phyloP scores from a whole-genome alignment of 768 basidiomycete genomes.

The Auriculariales sp. region DNA sequence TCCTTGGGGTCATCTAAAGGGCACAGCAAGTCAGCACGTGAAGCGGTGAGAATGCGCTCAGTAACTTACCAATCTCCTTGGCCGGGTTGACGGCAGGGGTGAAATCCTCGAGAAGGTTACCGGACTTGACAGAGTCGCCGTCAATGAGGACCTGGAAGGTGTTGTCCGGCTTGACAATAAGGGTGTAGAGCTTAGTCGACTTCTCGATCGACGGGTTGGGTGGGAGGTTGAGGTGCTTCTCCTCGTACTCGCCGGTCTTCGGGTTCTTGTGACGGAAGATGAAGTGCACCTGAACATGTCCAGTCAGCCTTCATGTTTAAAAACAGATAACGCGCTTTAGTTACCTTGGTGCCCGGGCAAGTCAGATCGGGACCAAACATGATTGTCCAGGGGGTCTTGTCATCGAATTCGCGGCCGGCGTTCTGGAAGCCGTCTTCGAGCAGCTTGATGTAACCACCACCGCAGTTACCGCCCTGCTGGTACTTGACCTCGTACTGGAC shows the following conservation, averaged over 20 bases:
- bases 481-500: conserved; percentile 99
- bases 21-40: conserved; percentile 1
- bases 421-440: conserved; percentile 90
- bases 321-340: conserved; percentile 5
- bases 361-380: conserved; percentile 98
- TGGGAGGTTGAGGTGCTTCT: conserved; percentile 82
- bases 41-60: neutral
- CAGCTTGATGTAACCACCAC: conserved; percentile 97
- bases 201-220: conserved; percentile 83
- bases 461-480: conserved; percentile 97
- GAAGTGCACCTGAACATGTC: conserved; percentile 68
- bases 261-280: conserved; percentile 98
- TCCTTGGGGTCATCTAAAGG: conserved; percentile 68
- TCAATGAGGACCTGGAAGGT: conserved; percentile 88
- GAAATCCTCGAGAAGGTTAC: conserved; percentile 86
- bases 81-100: conserved; percentile 85
- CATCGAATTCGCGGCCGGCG: conserved; percentile 82
- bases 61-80: conserved; percentile 50
- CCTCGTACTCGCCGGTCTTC: conserved; percentile 81
- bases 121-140: conserved; percentile 64
- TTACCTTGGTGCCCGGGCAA: conserved; percentile 80
- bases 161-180: conserved; percentile 89
- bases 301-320: neutral
- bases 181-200: conserved; percentile 86
- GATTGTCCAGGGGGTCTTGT: conserved; percentile 86